phyloP scores from a whole-genome alignment of 345 rosid genomes.

The Turnera subulata region DNA sequence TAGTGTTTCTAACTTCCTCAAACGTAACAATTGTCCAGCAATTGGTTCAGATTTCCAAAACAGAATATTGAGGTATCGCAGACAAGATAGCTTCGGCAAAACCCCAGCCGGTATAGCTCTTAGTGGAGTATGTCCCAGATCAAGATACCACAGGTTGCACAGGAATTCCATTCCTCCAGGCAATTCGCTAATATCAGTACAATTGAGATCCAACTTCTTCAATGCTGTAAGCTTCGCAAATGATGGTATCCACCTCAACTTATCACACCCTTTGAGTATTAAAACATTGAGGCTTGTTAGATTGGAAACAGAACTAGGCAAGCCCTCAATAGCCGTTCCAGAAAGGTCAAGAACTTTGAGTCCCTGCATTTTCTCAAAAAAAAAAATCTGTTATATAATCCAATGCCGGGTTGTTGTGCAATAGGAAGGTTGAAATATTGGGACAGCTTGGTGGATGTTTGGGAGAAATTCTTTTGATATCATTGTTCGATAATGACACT shows the following conservation, averaged over 20 bases:
- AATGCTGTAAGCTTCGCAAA: not conserved
- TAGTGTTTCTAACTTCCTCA: too few relatives aligned
- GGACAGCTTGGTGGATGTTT: constrained; percentile 12
- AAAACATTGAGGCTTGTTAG: not conserved
- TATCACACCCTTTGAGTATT: not conserved
- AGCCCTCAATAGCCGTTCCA: too few relatives aligned
- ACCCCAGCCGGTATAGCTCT: too few relatives aligned
- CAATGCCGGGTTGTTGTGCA: not conserved
- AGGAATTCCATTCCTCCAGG: not conserved
- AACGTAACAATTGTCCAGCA: too few relatives aligned
- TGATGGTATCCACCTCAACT: not conserved
- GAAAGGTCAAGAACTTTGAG: too few relatives aligned
- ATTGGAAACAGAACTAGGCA: not conserved
- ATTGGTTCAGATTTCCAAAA: too few relatives aligned
- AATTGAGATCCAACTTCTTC: constrained; percentile 9
- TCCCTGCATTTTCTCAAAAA: constrained; percentile 9
- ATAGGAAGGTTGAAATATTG: constrained; percentile 1
- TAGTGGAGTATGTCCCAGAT: too few relatives aligned
- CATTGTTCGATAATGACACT: constrained; percentile 12
- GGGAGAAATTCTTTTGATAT: not conserved
- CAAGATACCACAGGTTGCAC: too few relatives aligned
- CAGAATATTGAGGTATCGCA: too few relatives aligned
- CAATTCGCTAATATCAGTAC: not conserved
- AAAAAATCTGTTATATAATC: not conserved
- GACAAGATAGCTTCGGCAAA: too few relatives aligned